phyloP scores from a whole-genome alignment of 805 yeast genomes.

The Candida oleophila region DNA sequence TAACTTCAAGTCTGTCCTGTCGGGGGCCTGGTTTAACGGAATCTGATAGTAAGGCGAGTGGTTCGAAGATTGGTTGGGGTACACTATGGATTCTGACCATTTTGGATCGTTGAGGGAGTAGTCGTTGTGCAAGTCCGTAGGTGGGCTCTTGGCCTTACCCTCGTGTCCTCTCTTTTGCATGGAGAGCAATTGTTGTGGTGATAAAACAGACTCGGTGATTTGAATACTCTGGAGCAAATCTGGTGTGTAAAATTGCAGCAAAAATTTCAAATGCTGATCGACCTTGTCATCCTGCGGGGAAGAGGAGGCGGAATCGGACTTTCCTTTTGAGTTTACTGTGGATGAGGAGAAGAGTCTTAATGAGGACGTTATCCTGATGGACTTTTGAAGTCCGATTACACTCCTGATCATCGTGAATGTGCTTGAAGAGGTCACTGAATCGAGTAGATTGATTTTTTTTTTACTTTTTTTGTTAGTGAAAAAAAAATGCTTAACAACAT shows the following conservation, averaged over 20 bases:
- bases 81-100: constrained; percentile 64
- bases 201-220: constrained; percentile 72
- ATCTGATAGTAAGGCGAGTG: constrained; percentile 56
- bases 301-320: constrained; percentile 4
- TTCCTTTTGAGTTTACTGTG: not conserved
- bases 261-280: constrained; percentile 49
- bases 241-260: constrained; percentile 78
- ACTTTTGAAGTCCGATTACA: not conserved
- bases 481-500: too few species aligned
- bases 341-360: not conserved
- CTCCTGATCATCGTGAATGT: not conserved
- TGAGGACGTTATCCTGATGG: not conserved
- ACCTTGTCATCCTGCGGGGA: constrained; percentile 17
- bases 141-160: constrained; percentile 55
- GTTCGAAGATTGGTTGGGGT: constrained; percentile 49
- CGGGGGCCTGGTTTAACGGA: constrained; percentile 55
- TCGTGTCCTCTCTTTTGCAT: constrained; percentile 30
- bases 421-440: too few species aligned
- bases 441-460: not conserved
- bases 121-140: constrained; percentile 64
- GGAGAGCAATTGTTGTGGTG: constrained; percentile 58
- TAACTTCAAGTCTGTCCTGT: constrained; percentile 40
- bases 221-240: constrained; percentile 78
- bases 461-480: not conserved
- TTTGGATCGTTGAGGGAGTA: constrained; percentile 67